phyloP scores from a whole-genome alignment of 176 grass and related monocot genomes.

The Tillandsia leiboldiana region DNA sequence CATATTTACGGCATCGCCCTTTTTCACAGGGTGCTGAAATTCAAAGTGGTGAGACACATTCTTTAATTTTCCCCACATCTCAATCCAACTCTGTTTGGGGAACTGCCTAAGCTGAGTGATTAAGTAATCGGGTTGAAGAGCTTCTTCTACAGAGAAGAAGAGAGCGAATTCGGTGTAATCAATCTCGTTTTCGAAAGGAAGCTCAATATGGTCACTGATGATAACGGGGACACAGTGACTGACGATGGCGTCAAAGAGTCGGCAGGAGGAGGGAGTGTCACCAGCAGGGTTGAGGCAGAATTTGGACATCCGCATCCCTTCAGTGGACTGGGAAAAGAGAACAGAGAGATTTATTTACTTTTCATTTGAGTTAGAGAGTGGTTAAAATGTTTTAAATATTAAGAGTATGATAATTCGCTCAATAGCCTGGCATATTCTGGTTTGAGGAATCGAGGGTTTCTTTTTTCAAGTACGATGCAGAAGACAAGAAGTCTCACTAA shows the following conservation, averaged over 20 bases:
- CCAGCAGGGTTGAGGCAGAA: conserved; percentile 85
- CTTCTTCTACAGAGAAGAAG: conserved; percentile 87
- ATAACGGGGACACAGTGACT: conserved; percentile 92
- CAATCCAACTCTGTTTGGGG: conserved; percentile 54
- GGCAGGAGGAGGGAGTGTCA: conserved; percentile 89
- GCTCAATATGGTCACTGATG: conserved; percentile 77
- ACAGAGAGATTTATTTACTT: neutral
- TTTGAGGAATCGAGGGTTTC: too few relatives aligned
- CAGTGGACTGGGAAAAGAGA: conserved; percentile 45
- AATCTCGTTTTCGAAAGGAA: conserved; percentile 90
- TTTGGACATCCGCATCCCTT: conserved; percentile 74
- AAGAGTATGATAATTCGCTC: too few relatives aligned
- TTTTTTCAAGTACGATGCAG: too few relatives aligned
- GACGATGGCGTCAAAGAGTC: conserved; percentile 84
- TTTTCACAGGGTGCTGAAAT: conserved; percentile 55
- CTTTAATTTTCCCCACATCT: conserved; percentile 72
- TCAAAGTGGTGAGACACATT: conserved; percentile 63
- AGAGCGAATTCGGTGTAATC: conserved; percentile 79
- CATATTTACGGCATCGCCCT: conserved; percentile 72
- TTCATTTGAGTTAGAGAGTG: neutral
- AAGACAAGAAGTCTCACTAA: too few relatives aligned
- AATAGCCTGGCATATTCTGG: too few relatives aligned
- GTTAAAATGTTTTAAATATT: neutral
- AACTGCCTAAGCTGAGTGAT: conserved; percentile 56
- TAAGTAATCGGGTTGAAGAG: conserved; percentile 55